Percentiles rank a stretch among this genome's conserved stretches.
Evolutionary conservation across 306 rosid genomes (phyloP).

Genomic region (Comarum palustre): DNA sequence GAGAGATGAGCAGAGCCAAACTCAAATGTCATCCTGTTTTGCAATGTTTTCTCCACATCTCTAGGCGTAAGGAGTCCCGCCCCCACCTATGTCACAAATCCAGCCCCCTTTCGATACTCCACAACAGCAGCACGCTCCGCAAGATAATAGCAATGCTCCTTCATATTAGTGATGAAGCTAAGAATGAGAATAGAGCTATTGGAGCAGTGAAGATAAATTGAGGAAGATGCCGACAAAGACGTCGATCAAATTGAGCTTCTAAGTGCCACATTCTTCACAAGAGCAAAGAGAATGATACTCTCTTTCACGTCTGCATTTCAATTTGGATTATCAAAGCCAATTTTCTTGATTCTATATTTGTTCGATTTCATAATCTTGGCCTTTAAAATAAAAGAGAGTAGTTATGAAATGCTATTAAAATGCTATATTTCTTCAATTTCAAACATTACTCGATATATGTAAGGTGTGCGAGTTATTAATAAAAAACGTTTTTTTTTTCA

Average conservation of each 20-base stretch:
- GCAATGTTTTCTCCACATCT: too few species aligned
- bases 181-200: constrained; percentile 49
- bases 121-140: too few species aligned
- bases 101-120: too few species aligned
- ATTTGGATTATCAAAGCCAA: not conserved
- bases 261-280: constrained; percentile 48
- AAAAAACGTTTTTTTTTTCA: too few species aligned
- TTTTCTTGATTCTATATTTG: not conserved
- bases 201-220: constrained; percentile 70
- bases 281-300: constrained; percentile 66
- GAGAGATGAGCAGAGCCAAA: too few species aligned
- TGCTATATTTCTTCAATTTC: too few species aligned
- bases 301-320: not conserved
- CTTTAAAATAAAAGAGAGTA: not conserved
- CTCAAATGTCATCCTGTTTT: too few species aligned
- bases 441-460: too few species aligned
- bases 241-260: constrained; percentile 36
- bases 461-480: too few species aligned
- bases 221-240: constrained; percentile 56
- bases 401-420: not conserved
- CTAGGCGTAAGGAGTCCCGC: too few species aligned
- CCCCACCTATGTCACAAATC: too few species aligned
- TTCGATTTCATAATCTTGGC: not conserved
- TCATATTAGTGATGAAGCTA: constrained; percentile 44
- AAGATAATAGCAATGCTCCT: too few species aligned